These are phyloP conservation scores for Taphrina confusa DNA, from an alignment of 1,139 yeast species.

Conservation along the genomic window DNA sequence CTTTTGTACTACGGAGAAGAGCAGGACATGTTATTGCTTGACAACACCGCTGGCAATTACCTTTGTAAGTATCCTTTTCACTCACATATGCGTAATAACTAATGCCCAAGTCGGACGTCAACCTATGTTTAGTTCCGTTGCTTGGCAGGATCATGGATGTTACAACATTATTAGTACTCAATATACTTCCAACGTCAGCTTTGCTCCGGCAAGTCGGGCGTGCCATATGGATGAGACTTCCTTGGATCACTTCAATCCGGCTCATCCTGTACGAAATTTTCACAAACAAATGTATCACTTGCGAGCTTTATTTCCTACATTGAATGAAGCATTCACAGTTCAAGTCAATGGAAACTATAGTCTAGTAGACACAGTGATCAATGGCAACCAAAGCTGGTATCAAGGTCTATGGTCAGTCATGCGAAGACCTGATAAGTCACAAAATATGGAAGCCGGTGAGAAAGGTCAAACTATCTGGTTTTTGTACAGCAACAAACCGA, in stretches of 20 bases:
- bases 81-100: neutral
- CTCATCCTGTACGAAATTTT: conserved; percentile 21
- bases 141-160: conserved; percentile 36
- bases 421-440: conserved; percentile 14
- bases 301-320: conserved; percentile 23
- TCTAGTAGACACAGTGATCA: conserved; percentile 9
- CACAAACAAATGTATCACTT: conserved; percentile 31
- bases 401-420: conserved; percentile 29
- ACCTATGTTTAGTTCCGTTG: conserved; percentile 33
- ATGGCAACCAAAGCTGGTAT: conserved; percentile 11
- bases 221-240: conserved; percentile 33
- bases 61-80: neutral
- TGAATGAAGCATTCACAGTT: conserved; percentile 24
- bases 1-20: conserved; percentile 35
- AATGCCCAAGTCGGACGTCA: conserved; percentile 28
- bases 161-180: conserved; percentile 31
- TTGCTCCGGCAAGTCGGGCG: conserved; percentile 26
- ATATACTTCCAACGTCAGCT: conserved; percentile 17
- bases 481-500: conserved; percentile 18
- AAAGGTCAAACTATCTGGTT: conserved; percentile 21
- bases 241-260: conserved; percentile 29
- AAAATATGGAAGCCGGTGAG: conserved; percentile 12
- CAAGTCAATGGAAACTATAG: conserved; percentile 26
- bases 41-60: conserved; percentile 34
- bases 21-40: conserved; percentile 28